Evolutionary conservation across 257 asterid genomes (phyloP), one percentile per base, ranked within the genome.

Genomic region (Gardenia jasminoides): DNA sequence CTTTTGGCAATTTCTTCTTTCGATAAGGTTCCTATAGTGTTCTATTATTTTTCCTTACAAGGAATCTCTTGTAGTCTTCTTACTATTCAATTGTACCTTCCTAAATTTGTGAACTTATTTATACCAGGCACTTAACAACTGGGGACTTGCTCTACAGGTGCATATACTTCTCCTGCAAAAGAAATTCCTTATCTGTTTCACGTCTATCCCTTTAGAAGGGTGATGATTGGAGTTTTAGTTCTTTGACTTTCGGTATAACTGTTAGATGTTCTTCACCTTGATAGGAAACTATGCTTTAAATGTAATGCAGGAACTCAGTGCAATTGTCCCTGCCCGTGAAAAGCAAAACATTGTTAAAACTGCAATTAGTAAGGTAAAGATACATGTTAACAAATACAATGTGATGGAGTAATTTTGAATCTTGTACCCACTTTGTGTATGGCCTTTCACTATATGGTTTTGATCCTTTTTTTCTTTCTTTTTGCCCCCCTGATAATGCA

Each of bases 91-190:
- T 43, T 80, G 50, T 61, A 64, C 71, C 74, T 41, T 83, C 80
- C 89, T 88, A 70, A 90, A 81, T 67, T 67, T 50, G 72, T 46
- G 66, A 52, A 70, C 65, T 71, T 82, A 82, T 67, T 80, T 80
- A 15, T 72, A 79, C 77, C 92, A 96, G 99, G 99, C 99, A 59
- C 96, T 96, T 78, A 96, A 96, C 91, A 96, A 96, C 86, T 96
- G 98, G 99, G 99, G 99, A 77, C 98, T 96, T 88, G 99, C 99
- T 77, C 88, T 96, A 85, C 99, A 96, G 99, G 99, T 96, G 87
- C 68, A 33, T 81, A 70, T 72, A 79, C 73, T 54, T 75, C 74
- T 68, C 44, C 74, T 64, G 70, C 75, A 50, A 31, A 74, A 76
- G 48, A 76, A 68, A 33, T 56, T 66, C 19, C 22, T 67, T 19